Conservation (phyloP, 805 yeast genomes). For the Millerozyma acaciae region DNA sequence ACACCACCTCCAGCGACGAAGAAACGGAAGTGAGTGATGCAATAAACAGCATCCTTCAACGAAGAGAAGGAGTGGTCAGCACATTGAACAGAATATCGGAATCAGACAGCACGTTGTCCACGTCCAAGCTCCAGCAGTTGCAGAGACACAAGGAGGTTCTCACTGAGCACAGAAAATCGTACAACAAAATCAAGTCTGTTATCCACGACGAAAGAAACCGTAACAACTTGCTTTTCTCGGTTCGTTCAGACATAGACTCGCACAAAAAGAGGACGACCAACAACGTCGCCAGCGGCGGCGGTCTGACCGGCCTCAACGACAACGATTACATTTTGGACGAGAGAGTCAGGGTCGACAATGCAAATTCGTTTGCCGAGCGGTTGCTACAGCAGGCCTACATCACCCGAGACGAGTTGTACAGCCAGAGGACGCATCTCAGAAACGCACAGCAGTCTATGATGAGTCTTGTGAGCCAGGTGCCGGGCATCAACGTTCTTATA, state of each 20-base stretch:
- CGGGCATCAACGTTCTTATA: conserved; percentile 76
- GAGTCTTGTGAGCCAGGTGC: conserved; percentile 62
- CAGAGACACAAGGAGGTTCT: conserved; percentile 77
- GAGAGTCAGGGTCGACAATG: conserved; percentile 63
- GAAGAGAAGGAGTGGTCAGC: conserved; percentile 51
- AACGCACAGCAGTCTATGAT: conserved; percentile 63
- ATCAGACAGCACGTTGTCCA: conserved; percentile 52
- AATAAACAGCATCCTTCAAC: conserved; percentile 23
- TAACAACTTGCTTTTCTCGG: conserved; percentile 67
- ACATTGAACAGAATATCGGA: conserved; percentile 54
- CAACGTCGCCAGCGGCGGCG: no score
- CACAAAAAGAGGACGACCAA: conserved; percentile 44
- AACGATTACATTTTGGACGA: conserved; percentile 79
- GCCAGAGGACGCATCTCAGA: conserved; percentile 64
- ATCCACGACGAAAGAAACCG: conserved; percentile 75
- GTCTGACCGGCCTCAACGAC: conserved; percentile 37
- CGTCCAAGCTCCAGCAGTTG: conserved; percentile 76
- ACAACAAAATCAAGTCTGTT: conserved; percentile 51
- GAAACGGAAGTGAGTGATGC: conserved; percentile 19
- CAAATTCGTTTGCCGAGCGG: conserved; percentile 74
- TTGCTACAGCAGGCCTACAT: conserved; percentile 81
- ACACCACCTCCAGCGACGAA: conserved; percentile 19
- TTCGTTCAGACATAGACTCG: conserved; percentile 73
- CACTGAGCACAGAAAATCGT: conserved; percentile 64
- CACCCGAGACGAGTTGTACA: conserved; percentile 77